Base-by-base conservation (phyloP, 192 early-diverging fungal genomes). In the Coemansia biformis region DNA sequence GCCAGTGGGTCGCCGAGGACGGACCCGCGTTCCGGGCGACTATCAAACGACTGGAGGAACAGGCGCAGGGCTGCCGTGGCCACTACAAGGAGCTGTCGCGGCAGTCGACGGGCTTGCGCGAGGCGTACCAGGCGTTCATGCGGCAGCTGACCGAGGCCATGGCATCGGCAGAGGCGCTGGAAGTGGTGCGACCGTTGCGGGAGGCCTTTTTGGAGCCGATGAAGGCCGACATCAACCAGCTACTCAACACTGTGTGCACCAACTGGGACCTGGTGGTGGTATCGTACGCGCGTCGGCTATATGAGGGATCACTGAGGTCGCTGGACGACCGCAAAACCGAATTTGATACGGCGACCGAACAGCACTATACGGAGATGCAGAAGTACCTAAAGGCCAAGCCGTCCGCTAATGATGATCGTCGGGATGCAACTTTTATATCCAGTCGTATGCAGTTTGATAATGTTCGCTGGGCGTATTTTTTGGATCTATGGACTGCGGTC, bases 241-340 rank as follows among this genome's bases (percentile, higher is more conserved):
- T 66, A 46, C 70, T 74, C 17, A 43, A 23, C 46, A 65, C 70
- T 0, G 36, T 74, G 31, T 74, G 70, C 44, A 34, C 38, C 7
- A 62, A 66, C 55, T 74, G 70, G 70, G 70, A 74, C 23, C 15
- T 37, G 24, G 63, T 66, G 23, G 69, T 73, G 10, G 55, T 46
- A 1, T 35, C 46, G 6, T 35, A 52, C 15, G 63, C 63, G 1
- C 46, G 55, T 16, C 19, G 43, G 35, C 38, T 66, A 30, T 74
- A 74, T 40, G 70, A 74, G 38, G 30, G 40, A 15, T 33, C 70
- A 55, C 66, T 63, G 17, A 46, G 48, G 38, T 34, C 38, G 14
- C 47, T 74, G 54, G 70, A 74, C 17, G 70, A 64, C 54, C 57
- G 59, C 18, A 48, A 51, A 11, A 19, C 54, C 4, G 70, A 62